Conservation (phyloP, 352 stramenopile species). For the Blastocystis hominis region DNA sequence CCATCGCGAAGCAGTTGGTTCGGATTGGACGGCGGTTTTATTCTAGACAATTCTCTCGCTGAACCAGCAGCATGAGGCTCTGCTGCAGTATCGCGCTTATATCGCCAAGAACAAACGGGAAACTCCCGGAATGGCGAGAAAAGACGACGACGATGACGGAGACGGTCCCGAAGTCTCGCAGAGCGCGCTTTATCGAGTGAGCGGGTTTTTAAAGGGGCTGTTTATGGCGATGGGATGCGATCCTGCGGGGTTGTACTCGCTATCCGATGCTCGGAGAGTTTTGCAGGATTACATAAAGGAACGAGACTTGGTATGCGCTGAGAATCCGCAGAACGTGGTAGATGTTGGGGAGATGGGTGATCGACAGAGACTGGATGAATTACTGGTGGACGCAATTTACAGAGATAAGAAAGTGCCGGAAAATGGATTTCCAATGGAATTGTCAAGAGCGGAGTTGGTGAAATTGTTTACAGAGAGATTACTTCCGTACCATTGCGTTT, state of each 20-base stretch:
- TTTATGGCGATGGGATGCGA: background rate
- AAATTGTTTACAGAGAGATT: constrained; percentile 5
- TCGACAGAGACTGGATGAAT: background rate
- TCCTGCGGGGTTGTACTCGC: background rate
- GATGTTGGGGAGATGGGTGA: background rate
- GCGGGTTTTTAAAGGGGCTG: background rate
- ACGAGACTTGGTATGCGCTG: background rate
- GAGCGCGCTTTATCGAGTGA: background rate
- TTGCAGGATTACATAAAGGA: background rate
- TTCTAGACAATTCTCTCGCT: constrained; percentile 25
- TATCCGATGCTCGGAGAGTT: background rate
- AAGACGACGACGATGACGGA: background rate
- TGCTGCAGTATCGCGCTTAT: background rate
- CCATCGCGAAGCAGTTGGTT: constrained; percentile 22
- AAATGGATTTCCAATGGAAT: background rate
- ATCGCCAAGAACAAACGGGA: background rate
- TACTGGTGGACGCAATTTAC: constrained; percentile 5
- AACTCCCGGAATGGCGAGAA: background rate
- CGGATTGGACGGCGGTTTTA: background rate
- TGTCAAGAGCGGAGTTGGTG: background rate
- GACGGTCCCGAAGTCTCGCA: background rate
- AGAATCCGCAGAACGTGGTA: background rate
- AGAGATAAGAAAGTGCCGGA: constrained; percentile 17
- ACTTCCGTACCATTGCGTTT: constrained; percentile 15
- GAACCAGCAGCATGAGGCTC: background rate